These are phyloP conservation scores for Biscutella auriculata DNA, from an alignment of 441 rosid genomes.

Conservation along the genomic window DNA sequence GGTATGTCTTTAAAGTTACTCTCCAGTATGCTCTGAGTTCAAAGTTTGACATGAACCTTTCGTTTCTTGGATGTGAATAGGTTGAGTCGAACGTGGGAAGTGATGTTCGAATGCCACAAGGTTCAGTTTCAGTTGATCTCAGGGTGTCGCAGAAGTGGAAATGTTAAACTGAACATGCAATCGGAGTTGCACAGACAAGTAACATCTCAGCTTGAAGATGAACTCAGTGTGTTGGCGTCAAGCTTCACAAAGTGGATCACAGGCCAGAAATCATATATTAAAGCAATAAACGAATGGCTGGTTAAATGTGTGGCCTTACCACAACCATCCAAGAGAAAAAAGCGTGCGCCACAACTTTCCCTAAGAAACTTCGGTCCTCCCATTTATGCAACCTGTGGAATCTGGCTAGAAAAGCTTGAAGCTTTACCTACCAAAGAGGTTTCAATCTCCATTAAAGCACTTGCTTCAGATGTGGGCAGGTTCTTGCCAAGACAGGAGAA, in stretches of 20 bases:
- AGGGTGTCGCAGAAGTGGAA: conserved; percentile 32
- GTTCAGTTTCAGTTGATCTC: conserved; percentile 55
- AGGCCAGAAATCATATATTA: conserved; percentile 63
- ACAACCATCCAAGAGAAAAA: conserved; percentile 31
- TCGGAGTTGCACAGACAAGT: conserved; percentile 63
- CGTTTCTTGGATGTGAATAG: conserved; percentile 28
- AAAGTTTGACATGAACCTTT: background rate
- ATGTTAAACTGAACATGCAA: conserved; percentile 37
- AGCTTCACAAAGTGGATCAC: conserved; percentile 68
- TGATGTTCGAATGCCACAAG: conserved; percentile 79
- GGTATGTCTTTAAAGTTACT: conserved; percentile 36
- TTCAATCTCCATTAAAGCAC: conserved; percentile 41
- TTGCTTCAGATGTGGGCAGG: conserved; percentile 48
- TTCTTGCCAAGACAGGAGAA: conserved; percentile 69
- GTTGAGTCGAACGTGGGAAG: conserved; percentile 93
- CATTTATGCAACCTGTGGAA: conserved; percentile 54
- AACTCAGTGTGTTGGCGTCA: conserved; percentile 42
- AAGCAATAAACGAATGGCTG: conserved; percentile 65
- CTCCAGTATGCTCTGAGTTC: background rate
- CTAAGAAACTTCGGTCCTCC: conserved; percentile 53
- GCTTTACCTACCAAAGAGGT: conserved; percentile 45
- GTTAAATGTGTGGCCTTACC: conserved; percentile 43
- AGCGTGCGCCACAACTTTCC: conserved; percentile 6
- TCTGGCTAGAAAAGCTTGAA: conserved; percentile 58
- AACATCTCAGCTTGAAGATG: conserved; percentile 52